A percentile compares a stretch with the other conserved stretches of the same genome.
These are phyloP conservation scores for Cryphonectria radicalis DNA, from an alignment of 2,329 filamentous ascomycete species.

Conservation along the genomic window DNA sequence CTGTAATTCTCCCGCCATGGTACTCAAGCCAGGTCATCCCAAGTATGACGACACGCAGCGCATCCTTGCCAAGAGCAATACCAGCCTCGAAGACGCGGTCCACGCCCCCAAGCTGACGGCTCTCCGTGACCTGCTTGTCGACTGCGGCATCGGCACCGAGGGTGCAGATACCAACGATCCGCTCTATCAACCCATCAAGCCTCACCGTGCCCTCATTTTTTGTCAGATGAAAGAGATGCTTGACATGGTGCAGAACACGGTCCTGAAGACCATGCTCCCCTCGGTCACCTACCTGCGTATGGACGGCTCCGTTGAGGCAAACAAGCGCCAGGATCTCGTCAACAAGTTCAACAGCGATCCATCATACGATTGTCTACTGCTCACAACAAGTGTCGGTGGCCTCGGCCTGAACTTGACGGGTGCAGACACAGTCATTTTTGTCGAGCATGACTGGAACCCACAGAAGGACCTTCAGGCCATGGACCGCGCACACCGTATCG, in stretches of 20 bases:
- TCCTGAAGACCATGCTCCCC: constrained; percentile 87
- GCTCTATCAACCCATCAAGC: constrained; percentile 82
- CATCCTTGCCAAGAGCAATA: constrained; percentile 77
- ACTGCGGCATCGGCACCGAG: constrained; percentile 91
- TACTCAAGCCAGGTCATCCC: constrained; percentile 92
- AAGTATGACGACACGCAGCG: constrained; percentile 87
- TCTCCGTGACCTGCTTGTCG: constrained; percentile 89
- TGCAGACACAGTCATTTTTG: constrained; percentile 98
- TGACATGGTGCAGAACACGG: constrained; percentile 96
- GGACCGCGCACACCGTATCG: constrained; percentile 97
- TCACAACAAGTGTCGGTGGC: constrained; percentile 95
- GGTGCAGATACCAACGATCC: constrained; percentile 62
- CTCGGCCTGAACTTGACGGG: constrained; percentile 94
- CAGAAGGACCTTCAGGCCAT: constrained; percentile 99
- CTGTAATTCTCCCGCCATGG: constrained; percentile 94
- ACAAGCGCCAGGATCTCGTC: constrained; percentile 94
- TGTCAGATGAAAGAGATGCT: constrained; percentile 99
- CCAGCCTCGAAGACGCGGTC: constrained; percentile 78
- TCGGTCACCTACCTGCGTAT: constrained; percentile 92
- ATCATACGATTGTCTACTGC: constrained; percentile 88
- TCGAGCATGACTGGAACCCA: constrained; percentile 99
- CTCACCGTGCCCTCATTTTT: constrained; percentile 94
- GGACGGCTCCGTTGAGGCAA: constrained; percentile 90
- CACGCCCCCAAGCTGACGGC: constrained; percentile 95
- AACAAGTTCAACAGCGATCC: constrained; percentile 99